These are phyloP conservation scores for Colletotrichum incanum DNA, from an alignment of 2,329 filamentous ascomycete species.

Conservation along the genomic window DNA sequence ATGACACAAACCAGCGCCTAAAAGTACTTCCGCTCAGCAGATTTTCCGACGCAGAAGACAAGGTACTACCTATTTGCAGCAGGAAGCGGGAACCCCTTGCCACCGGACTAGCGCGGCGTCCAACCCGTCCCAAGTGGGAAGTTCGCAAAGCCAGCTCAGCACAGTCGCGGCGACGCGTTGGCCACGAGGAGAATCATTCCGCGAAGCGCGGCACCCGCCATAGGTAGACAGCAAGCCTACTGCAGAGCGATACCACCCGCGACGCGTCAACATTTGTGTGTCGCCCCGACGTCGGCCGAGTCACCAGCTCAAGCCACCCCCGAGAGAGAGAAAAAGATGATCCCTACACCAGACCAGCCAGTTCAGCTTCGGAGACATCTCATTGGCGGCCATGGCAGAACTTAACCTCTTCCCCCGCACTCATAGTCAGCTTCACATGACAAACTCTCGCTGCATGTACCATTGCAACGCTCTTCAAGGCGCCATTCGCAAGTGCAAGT, in stretches of 20 bases:
- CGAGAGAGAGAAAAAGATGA: background rate
- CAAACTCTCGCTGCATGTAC: conserved; percentile 26
- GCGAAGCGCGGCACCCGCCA: background rate
- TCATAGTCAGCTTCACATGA: conserved; percentile 34
- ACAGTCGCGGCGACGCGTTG: background rate
- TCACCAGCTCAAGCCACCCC: background rate
- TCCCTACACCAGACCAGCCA: background rate
- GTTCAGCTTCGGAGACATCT: background rate
- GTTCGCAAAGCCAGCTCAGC: background rate
- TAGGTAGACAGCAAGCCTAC: background rate
- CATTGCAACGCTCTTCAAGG: background rate
- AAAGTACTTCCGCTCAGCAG: background rate
- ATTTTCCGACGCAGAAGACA: background rate
- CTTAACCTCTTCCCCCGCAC: background rate
- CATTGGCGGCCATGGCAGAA: background rate
- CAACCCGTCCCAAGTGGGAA: background rate
- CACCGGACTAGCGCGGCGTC: background rate
- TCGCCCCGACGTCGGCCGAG: background rate
- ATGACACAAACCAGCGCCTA: background rate
- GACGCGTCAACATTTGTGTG: background rate
- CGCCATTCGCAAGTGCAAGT: background rate
- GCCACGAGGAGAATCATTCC: background rate
- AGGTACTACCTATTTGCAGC: background rate
- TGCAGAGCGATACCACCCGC: background rate
- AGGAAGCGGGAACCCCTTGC: too few relatives aligned